These are phyloP conservation scores for Dysphania ambrosioides DNA, from an alignment of 148 eudicot species.

Conservation along the genomic window DNA sequence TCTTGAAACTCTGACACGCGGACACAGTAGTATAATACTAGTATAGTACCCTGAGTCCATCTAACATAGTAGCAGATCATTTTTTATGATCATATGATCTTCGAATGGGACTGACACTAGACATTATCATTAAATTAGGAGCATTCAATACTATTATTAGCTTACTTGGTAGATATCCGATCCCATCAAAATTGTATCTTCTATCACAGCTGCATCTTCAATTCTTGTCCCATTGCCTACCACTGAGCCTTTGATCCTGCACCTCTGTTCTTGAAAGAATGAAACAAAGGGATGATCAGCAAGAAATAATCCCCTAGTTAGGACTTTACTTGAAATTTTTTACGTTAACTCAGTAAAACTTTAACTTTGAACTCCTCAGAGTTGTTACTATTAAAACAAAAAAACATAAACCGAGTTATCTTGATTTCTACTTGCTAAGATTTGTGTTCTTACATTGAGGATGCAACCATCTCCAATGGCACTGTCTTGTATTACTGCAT, in stretches of 20 bases:
- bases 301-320: conserved; percentile 11
- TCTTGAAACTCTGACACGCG: too few relatives aligned
- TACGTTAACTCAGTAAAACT: neutral
- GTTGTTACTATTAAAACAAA: neutral
- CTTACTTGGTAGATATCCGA: conserved; percentile 68
- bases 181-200: conserved; percentile 77
- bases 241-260: conserved; percentile 63
- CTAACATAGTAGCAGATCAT: too few relatives aligned
- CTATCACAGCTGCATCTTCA: conserved; percentile 52
- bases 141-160: neutral
- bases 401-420: neutral
- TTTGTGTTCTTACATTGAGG: conserved; percentile 48
- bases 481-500: conserved; percentile 56
- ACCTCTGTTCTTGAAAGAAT: conserved; percentile 45
- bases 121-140: neutral
- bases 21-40: too few relatives aligned
- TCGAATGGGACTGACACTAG: neutral
- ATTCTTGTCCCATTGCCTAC: conserved; percentile 61
- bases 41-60: too few relatives aligned
- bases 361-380: neutral
- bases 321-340: neutral
- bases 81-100: too few relatives aligned
- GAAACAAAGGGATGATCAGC: neutral
- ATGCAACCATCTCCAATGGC: conserved; percentile 80
- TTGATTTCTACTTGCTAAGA: neutral